These are phyloP conservation scores for Alternaria triticina DNA, from an alignment of 2,329 filamentous ascomycete species.

Conservation along the genomic window DNA sequence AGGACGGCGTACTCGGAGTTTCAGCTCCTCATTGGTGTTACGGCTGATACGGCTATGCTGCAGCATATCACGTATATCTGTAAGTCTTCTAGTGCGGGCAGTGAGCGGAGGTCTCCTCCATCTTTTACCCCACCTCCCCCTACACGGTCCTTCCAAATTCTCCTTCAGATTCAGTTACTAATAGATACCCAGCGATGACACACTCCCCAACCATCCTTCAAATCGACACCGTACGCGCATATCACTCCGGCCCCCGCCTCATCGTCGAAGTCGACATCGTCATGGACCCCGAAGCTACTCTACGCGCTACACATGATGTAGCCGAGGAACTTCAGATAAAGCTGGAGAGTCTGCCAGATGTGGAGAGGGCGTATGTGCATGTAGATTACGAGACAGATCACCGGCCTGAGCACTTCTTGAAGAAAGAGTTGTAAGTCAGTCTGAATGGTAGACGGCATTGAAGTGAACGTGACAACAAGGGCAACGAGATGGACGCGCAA, in stretches of 20 bases:
- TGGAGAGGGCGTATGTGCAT: constrained; percentile 94
- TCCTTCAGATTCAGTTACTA: too few species aligned
- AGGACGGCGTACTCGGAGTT: constrained; percentile 89
- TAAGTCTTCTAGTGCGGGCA: constrained; percentile 16
- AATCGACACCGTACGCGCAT: constrained; percentile 94
- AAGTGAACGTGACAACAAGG: too few species aligned
- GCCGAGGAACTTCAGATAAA: constrained; percentile 95
- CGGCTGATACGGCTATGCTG: constrained; percentile 82
- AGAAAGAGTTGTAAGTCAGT: constrained; percentile 69
- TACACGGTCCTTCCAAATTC: too few species aligned
- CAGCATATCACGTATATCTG: constrained; percentile 96
- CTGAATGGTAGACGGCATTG: too few species aligned
- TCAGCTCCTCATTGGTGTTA: constrained; percentile 86
- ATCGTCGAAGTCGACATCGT: constrained; percentile 97
- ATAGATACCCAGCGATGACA: constrained; percentile 65
- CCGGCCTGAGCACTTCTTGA: constrained; percentile 80
- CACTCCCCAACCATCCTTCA: constrained; percentile 79
- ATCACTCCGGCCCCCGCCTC: constrained; percentile 85
- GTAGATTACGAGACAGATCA: constrained; percentile 97
- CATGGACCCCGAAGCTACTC: constrained; percentile 77
- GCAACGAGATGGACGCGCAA: too few species aligned
- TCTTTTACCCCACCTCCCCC: too few species aligned
- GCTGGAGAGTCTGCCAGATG: constrained; percentile 86
- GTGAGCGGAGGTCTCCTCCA: too few species aligned
- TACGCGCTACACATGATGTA: constrained; percentile 86